Evolutionary conservation across 169 alveolate genomes (phyloP).

Genomic region (Eimeria zaria): DNA sequence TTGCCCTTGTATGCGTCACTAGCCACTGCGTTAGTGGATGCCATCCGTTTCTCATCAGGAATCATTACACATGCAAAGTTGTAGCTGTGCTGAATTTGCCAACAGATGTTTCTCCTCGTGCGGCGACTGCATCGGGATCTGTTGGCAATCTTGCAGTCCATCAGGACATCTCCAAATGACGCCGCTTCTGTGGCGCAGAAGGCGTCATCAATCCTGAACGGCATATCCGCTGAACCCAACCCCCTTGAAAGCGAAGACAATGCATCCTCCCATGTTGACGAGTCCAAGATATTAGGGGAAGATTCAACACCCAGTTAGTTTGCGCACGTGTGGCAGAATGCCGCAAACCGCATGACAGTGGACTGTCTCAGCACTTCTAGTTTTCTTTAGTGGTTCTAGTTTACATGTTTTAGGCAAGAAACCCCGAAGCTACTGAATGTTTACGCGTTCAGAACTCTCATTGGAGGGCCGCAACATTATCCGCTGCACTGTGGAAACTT

Average conservation of each 20-base stretch:
- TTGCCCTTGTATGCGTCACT: not conserved
- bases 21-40: not conserved
- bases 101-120: conserved; percentile 50
- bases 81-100: not conserved
- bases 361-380: not conserved
- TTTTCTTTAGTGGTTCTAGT: not conserved
- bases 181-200: conserved; percentile 35
- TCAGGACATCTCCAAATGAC: not conserved
- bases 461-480: conserved; percentile 69
- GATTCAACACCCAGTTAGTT: conserved; percentile 19
- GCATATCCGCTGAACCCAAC: conserved; percentile 55
- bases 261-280: conserved; percentile 6
- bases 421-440: not conserved
- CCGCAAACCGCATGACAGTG: not conserved
- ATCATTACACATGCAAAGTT: not conserved
- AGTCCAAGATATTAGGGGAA: not conserved
- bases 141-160: not conserved
- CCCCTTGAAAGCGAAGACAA: conserved; percentile 63
- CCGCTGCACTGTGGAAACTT: conserved; percentile 61
- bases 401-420: not conserved
- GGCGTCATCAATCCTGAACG: conserved; percentile 26
- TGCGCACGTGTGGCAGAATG: not conserved
- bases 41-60: not conserved
- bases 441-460: conserved; percentile 14
- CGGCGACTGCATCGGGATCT: conserved; percentile 70